A percentile compares a stretch with the other conserved stretches of the same genome.
Evolutionary conservation across 306 rosid species (phyloP).

Genomic region (Potentilla sterilis): DNA sequence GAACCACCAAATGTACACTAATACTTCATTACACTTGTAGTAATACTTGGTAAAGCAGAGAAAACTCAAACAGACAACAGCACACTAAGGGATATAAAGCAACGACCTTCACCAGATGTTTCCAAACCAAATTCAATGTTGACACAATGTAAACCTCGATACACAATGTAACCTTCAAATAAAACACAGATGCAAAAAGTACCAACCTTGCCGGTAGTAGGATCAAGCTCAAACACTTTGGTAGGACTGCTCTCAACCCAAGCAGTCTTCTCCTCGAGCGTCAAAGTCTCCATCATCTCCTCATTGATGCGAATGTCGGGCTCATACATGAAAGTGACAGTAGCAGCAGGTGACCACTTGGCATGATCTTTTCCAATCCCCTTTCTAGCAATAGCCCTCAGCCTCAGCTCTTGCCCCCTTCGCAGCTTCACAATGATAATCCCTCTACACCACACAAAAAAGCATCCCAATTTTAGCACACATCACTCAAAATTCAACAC

Average conservation of each 20-base stretch:
- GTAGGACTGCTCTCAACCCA: constrained; percentile 96
- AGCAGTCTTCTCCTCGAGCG: constrained; percentile 68
- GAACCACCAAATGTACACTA: background rate
- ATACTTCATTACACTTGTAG: background rate
- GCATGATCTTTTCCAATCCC: constrained; percentile 99
- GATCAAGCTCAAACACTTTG: constrained; percentile 73
- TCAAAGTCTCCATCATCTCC: constrained; percentile 82
- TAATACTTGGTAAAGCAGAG: background rate
- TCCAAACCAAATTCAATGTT: background rate
- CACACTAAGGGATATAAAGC: background rate
- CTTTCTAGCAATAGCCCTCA: constrained; percentile 93
- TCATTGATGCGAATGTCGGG: constrained; percentile 84
- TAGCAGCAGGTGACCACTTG: constrained; percentile 98
- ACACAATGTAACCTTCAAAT: background rate
- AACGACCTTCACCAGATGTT: background rate
- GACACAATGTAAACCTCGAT: constrained; percentile 7
- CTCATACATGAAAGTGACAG: constrained; percentile 94
- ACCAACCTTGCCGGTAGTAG: constrained; percentile 71
- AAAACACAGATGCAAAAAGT: constrained; percentile 1
- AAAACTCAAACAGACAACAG: background rate
- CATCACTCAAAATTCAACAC: background rate
- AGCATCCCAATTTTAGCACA: no score
- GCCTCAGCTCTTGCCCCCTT: constrained; percentile 87
- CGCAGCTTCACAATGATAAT: constrained; percentile 87
- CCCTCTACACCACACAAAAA: constrained; percentile 50